phyloP scores from a whole-genome alignment of 1,284 basidiomycete genomes.

The Phlebopus sp. region DNA sequence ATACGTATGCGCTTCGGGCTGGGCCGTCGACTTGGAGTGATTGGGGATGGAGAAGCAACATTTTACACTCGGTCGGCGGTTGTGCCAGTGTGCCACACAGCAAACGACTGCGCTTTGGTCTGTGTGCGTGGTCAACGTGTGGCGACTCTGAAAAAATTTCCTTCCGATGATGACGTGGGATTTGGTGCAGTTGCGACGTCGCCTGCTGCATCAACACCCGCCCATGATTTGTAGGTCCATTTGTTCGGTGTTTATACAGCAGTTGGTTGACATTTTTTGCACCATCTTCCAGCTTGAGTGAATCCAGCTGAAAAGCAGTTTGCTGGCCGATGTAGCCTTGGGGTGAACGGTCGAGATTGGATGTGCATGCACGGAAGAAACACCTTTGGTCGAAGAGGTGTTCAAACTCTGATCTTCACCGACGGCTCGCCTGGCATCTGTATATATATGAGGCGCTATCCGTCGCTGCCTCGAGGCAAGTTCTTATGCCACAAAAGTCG shows the following conservation, averaged over 20 bases:
- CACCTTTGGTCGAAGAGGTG: not conserved
- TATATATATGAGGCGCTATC: not conserved
- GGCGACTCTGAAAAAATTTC: not conserved
- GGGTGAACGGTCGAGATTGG: too few relatives aligned
- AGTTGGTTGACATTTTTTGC: not conserved
- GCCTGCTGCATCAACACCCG: not conserved
- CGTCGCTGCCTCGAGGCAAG: conserved; percentile 1
- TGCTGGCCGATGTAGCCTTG: not conserved
- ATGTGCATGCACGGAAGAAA: too few relatives aligned
- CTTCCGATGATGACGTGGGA: not conserved
- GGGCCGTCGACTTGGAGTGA: too few relatives aligned
- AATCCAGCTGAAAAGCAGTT: not conserved
- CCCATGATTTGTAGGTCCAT: not conserved
- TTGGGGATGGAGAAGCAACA: too few relatives aligned
- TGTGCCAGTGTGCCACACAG: too few relatives aligned
- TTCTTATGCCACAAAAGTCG: not conserved
- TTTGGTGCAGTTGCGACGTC: not conserved
- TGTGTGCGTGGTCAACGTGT: too few relatives aligned
- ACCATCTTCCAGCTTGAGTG: not conserved
- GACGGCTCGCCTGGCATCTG: not conserved
- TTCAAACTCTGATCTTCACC: not conserved
- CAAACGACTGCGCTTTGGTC: too few relatives aligned
- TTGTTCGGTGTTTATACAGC: not conserved
- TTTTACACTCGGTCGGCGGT: too few relatives aligned
- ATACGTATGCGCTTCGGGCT: too few relatives aligned